A percentile compares a stretch with the other conserved stretches of the same genome.
Conservation (phyloP, 768 basidiomycete genomes). For the Termitomyces sp. region DNA sequence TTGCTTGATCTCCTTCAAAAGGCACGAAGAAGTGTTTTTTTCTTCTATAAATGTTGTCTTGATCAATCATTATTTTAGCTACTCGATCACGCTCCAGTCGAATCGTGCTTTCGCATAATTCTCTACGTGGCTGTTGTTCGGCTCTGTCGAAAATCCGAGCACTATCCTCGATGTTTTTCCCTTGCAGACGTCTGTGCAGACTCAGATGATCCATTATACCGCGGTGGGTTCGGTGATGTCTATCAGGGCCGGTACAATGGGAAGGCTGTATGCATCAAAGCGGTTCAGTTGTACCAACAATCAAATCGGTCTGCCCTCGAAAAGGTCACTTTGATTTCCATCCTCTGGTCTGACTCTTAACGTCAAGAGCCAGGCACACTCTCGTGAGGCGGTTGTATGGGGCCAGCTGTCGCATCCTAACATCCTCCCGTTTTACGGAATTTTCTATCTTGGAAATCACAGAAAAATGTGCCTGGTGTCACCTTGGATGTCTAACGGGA, state of each 20-base stretch:
- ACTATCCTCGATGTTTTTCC: constrained; percentile 21
- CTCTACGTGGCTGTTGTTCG: constrained; percentile 15
- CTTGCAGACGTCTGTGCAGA: constrained; percentile 6
- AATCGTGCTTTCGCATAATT: constrained; percentile 2
- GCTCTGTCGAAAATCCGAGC: constrained; percentile 17
- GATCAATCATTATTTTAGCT: background rate
- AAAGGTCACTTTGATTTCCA: constrained; percentile 10
- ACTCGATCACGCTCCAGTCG: constrained; percentile 12
- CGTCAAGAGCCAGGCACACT: constrained; percentile 5
- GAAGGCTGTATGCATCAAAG: constrained; percentile 19
- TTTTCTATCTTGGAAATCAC: constrained; percentile 20
- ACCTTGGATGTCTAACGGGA: constrained; percentile 31
- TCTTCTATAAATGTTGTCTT: background rate
- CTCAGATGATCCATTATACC: background rate
- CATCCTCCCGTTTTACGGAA: constrained; percentile 32
- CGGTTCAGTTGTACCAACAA: constrained; percentile 16
- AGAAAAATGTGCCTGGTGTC: constrained; percentile 24
- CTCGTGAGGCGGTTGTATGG: constrained; percentile 9
- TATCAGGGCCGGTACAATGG: constrained; percentile 16
- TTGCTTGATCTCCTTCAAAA: constrained; percentile 5
- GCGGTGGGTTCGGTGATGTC: constrained; percentile 23
- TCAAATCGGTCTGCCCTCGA: constrained; percentile 10
- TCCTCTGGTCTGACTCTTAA: background rate
- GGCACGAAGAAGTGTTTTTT: background rate
- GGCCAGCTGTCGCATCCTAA: constrained; percentile 8